Evolutionary conservation across 2,329 filamentous ascomycete genomes (phyloP), one percentile per base, ranked within the genome.

Genomic region (Alternaria triticina): DNA sequence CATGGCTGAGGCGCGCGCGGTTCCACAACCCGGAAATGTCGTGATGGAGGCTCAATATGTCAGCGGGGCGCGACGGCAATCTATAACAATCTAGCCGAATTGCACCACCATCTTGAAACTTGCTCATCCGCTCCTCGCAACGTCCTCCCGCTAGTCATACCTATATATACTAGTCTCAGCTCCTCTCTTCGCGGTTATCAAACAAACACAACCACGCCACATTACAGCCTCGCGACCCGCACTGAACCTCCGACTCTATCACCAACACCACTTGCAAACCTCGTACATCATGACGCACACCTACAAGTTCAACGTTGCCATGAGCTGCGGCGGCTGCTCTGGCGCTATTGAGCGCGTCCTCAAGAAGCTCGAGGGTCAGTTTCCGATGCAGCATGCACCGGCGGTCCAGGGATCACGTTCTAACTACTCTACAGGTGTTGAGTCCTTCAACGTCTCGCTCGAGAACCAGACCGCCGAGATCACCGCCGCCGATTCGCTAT

Each of bases 321-420:
- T 99, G 96, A 91, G 86, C 86, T 99, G 96, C 84, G 89, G 92
- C 79, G 96, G 96, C 81, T 99, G 96, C 90, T 97, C 94, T 49
- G 94, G 94, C 76, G 96, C 96, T 71, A 87, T 99, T 47, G 92
- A 97, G 83, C 88, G 94, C 56, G 94, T 97, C 49, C 89, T 99
- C 69, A 95, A 92, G 85, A 97, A 93, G 84, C 89, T 97, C 3
- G 91, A 96, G 20, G 94, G 94, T 97, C 79, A 69, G 88, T 82
- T 11, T 44, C 15, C 5, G 22, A 57, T 17, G 43, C 27, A 12
- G 44, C 28, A 30, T 15, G 49, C 51, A 30, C 54, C 61, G 49
- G 17, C 23, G n/a, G 36, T n/a, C 36, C n/a, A 11, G 36, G 44
- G 0, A 55, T 50, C 50, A 50, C 23, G 50, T 62, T 56, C 66